Conservation (phyloP, 1,284 basidiomycete species). For the Ganoderma multipileum region DNA sequence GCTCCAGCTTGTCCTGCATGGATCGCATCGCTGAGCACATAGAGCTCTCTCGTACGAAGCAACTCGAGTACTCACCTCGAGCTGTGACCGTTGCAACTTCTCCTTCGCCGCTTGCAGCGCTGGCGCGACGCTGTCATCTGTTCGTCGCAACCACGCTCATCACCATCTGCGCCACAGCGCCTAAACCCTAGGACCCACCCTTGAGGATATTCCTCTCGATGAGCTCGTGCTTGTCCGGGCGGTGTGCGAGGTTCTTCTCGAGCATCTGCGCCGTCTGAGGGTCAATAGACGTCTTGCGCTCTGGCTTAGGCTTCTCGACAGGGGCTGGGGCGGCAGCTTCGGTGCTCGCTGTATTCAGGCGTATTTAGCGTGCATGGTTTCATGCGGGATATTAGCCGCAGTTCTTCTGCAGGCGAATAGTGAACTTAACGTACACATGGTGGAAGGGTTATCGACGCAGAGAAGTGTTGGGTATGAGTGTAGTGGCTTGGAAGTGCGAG, state of each 20-base stretch:
- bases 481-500: not conserved
- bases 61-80: constrained; percentile 54
- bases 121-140: constrained; percentile 77
- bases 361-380: not conserved
- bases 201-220: constrained; percentile 81
- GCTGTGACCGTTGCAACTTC: constrained; percentile 70
- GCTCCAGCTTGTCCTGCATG: constrained; percentile 70
- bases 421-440: constrained; percentile 6
- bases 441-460: not conserved
- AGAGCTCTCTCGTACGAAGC: not conserved
- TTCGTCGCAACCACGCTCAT: not conserved
- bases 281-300: constrained; percentile 48
- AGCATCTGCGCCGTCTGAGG: constrained; percentile 52
- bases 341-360: constrained; percentile 17
- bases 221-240: constrained; percentile 69
- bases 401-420: not conserved
- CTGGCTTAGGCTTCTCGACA: constrained; percentile 26
- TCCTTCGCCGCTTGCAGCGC: constrained; percentile 71
- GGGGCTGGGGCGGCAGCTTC: constrained; percentile 24
- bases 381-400: not conserved
- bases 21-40: not conserved
- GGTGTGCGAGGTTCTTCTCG: constrained; percentile 62
- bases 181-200: constrained; percentile 47
- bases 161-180: constrained; percentile 1
- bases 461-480: not conserved